Base-by-base conservation (phyloP, 2,329 filamentous ascomycete species). In the Neopestalotiopsis sp. region DNA sequence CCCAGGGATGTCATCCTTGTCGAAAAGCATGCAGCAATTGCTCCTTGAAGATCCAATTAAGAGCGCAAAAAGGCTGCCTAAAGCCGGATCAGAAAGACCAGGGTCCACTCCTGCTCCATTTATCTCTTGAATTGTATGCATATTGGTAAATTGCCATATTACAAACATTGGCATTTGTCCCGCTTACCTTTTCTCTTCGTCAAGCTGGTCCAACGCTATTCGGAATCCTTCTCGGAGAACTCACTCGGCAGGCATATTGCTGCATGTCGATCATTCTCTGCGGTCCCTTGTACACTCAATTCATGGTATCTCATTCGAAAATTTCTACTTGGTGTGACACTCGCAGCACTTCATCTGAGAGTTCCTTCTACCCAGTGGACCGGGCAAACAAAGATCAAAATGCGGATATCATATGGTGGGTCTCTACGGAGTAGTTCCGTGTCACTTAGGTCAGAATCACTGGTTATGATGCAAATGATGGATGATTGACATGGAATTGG, bases 121-220 rank as follows among this genome's bases (percentile, higher is more conserved):
- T 53, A 38, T 53, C 45, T 20, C n/a, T 9, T 53, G 45, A 17
- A 53, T 53, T 53, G 20, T 20, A 53, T 53, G n/a, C 45, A 53
- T 53, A 53, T 53, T 53, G 45, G 45, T 53, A 53, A 53, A 53
- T 53, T 24, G 45, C 45, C 45, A 53, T 53, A 53, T 53, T 53
- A 53, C 45, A 53, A 53, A 53, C 45, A 53, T 53, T 53, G 45
- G 45, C 45, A 53, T 53, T 24, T 53, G 45, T 38, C 45, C 45
- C 45, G 17, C 45, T 3, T 6, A n/a, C n/a, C n/a, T n/a, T n/a
- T 53, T 14, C 45, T n/a, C 17, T 53, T 53, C 45, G 24, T 53
- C 45, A 53, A 53, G 45, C 45, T n/a, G n/a, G 45, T 53, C 14
- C 45, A 53, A 53, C 45, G 45, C n/a, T 24, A 20, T 20, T 53